Evolutionary conservation across 331 rosid genomes (phyloP).

Genomic region (Pyrus hybrid): DNA sequence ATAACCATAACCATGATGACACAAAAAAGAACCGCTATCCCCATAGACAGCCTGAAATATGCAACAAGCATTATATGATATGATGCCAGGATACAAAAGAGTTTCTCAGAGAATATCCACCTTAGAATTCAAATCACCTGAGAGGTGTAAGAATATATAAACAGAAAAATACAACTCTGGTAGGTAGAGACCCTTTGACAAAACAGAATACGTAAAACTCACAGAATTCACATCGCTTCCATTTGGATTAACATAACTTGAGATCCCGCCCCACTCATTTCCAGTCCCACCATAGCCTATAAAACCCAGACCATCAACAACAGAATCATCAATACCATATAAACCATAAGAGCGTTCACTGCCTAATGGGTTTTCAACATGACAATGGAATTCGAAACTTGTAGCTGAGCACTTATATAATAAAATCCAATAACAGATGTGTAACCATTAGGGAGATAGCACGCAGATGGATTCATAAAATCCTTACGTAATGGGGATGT

Average conservation of each 20-base stretch:
- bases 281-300: constrained; percentile 63
- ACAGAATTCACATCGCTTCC: constrained; percentile 83
- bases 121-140: not conserved
- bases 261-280: constrained; percentile 67
- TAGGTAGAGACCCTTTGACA: not conserved
- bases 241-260: constrained; percentile 57
- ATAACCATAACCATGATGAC: constrained; percentile 83
- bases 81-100: not conserved
- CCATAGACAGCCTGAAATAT: constrained; percentile 67
- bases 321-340: not conserved
- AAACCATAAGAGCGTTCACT: not conserved
- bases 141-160: not conserved
- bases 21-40: constrained; percentile 69
- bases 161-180: not conserved
- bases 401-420: not conserved
- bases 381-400: not conserved
- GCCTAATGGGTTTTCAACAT: not conserved
- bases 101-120: not conserved
- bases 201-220: constrained; percentile 2
- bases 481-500: constrained; percentile 58
- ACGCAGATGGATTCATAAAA: constrained; percentile 55
- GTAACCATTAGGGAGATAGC: constrained; percentile 72
- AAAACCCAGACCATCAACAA: not conserved
- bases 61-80: not conserved
- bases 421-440: not conserved